Evolutionary conservation across 106 monocot species (phyloP).

Genomic region (Triglochin maritima): DNA sequence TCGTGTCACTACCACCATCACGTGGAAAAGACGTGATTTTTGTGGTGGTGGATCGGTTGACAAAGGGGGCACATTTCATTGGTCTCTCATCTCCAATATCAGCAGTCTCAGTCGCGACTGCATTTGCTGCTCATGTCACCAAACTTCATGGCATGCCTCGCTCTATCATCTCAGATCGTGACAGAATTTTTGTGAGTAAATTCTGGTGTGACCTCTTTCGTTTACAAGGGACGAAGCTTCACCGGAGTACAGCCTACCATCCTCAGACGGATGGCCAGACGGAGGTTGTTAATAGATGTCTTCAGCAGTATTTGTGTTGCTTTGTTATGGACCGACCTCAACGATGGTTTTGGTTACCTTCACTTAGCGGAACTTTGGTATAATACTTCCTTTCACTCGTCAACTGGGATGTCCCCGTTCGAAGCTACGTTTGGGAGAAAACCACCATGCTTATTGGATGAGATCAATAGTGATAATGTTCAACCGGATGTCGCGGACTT

Average conservation of each 20-base stretch:
- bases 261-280: no score
- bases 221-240: constrained; percentile 1
- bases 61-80: not conserved
- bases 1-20: not conserved
- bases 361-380: not conserved
- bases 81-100: not conserved
- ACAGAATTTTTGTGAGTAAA: not conserved
- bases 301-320: not conserved
- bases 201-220: not conserved
- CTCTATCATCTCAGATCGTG: not conserved
- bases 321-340: not conserved
- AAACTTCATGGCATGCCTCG: not conserved
- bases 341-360: not conserved
- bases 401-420: not conserved
- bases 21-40: not conserved
- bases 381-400: not conserved
- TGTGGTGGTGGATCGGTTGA: not conserved
- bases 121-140: not conserved
- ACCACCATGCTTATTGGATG: not conserved
- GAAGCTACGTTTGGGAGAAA: not conserved
- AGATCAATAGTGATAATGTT: not conserved
- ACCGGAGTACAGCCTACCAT: not conserved
- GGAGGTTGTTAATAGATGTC: no score
- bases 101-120: not conserved
- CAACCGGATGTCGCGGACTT: not conserved